Conservation (phyloP, 2,329 filamentous ascomycete genomes). For the Colletotrichum orbiculare region DNA sequence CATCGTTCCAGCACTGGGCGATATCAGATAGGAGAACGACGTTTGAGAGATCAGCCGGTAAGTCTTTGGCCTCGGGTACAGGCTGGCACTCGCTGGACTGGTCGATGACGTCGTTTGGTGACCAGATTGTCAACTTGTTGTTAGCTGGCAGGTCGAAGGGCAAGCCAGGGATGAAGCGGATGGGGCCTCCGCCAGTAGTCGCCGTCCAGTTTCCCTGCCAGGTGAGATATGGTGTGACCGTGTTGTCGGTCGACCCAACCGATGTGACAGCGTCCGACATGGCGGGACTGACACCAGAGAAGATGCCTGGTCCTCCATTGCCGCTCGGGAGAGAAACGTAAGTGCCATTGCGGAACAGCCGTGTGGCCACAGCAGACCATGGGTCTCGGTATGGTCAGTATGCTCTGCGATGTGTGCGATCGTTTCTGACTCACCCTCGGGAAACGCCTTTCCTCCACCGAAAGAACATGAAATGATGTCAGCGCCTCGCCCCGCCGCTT, state of each 20-base stretch:
- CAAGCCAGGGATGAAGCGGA: constrained; percentile 37
- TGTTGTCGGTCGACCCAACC: constrained; percentile 27
- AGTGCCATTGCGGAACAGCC: constrained; percentile 11
- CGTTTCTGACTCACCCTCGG: constrained; percentile 1
- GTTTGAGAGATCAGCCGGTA: constrained; percentile 6
- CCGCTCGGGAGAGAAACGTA: constrained; percentile 26
- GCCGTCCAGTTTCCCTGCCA: constrained; percentile 32
- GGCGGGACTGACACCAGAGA: constrained; percentile 17
- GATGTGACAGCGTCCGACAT: constrained; percentile 20
- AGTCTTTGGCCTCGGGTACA: background rate
- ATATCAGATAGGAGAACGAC: background rate
- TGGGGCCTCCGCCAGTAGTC: constrained; percentile 37
- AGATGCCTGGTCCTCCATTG: constrained; percentile 16
- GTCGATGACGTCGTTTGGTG: constrained; percentile 1
- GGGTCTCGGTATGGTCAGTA: constrained; percentile 1
- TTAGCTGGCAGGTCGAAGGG: constrained; percentile 16
- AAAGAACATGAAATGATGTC: constrained; percentile 20
- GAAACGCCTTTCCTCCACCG: background rate
- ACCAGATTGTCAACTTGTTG: constrained; percentile 13
- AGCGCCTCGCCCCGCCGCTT: constrained; percentile 16
- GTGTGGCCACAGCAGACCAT: constrained; percentile 19
- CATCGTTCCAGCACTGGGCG: constrained; percentile 15
- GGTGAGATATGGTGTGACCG: constrained; percentile 22
- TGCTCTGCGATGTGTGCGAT: no score
- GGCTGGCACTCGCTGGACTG: constrained; percentile 3